A percentile compares a stretch with the other conserved stretches of the same genome.
These are phyloP conservation scores for Clavispora carvajalis DNA, from an alignment of 805 yeast genomes.

Conservation along the genomic window DNA sequence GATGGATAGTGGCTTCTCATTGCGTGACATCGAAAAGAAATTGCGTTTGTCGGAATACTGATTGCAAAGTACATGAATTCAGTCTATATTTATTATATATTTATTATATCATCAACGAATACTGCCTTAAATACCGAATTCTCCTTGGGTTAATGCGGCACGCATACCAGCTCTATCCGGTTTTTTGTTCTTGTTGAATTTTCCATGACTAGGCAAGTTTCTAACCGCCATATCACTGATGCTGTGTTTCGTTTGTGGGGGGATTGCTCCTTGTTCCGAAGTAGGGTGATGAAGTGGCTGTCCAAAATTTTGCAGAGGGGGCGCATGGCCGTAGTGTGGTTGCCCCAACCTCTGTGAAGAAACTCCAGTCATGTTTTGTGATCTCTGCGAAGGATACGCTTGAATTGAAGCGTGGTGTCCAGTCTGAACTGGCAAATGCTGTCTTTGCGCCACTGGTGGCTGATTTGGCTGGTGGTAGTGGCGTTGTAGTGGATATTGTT, in stretches of 20 bases:
- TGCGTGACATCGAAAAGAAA: conserved; percentile 60
- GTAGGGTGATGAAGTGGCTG: conserved; percentile 13
- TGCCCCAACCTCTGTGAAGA: not conserved
- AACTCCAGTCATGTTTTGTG: not conserved
- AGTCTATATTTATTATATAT: conserved; percentile 1
- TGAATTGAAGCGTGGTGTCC: not conserved
- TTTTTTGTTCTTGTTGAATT: conserved; percentile 34
- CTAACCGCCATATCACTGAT: conserved; percentile 41
- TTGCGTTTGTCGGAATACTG: conserved; percentile 59
- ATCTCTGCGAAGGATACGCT: not conserved
- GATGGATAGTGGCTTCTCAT: conserved; percentile 34
- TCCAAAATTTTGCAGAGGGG: conserved; percentile 12
- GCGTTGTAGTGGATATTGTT: not conserved
- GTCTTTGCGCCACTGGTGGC: not conserved
- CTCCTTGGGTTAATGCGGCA: conserved; percentile 59
- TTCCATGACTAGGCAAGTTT: conserved; percentile 42
- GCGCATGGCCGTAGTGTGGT: conserved; percentile 1
- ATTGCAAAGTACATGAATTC: not conserved
- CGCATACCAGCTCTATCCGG: conserved; percentile 54
- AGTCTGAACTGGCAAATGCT: not conserved
- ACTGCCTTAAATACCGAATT: conserved; percentile 64
- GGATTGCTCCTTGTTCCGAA: conserved; percentile 15
- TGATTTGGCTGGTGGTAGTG: not conserved
- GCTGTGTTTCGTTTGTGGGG: conserved; percentile 17
- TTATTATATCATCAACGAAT: no score